A percentile compares a stretch with the other conserved stretches of the same genome.
Conservation (phyloP, 768 basidiomycete species). For the Collybia sordida region DNA sequence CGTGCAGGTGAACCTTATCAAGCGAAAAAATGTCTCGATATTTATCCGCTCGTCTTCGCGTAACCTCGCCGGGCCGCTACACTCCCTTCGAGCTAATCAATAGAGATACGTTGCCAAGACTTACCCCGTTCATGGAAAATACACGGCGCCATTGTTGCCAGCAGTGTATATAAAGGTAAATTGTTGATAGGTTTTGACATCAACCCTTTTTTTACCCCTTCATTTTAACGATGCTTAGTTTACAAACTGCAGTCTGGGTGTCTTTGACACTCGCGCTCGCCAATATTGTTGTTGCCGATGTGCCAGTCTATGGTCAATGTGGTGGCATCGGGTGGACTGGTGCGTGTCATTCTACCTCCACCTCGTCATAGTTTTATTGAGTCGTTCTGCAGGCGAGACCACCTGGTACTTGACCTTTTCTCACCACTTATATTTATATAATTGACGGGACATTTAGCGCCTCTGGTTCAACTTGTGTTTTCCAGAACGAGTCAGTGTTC, state of each 20-base stretch:
- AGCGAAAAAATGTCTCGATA: too few relatives aligned
- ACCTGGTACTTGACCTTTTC: conserved; percentile 6
- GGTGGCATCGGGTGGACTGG: conserved; percentile 21
- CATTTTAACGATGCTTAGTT: conserved; percentile 5
- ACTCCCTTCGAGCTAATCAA: too few relatives aligned
- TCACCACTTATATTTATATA: not conserved
- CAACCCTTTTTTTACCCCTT: too few relatives aligned
- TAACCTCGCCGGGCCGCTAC: too few relatives aligned
- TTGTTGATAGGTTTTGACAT: too few relatives aligned
- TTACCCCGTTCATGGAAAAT: too few relatives aligned
- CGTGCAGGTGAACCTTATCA: too few relatives aligned
- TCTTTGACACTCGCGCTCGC: conserved; percentile 8
- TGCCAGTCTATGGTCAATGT: conserved; percentile 23
- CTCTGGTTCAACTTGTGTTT: conserved; percentile 16
- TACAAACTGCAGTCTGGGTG: conserved; percentile 3
- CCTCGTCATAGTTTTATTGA: not conserved
- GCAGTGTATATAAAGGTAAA: too few relatives aligned
- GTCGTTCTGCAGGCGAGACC: conserved; percentile 13
- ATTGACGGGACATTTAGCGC: not conserved
- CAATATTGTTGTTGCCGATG: conserved; percentile 9
- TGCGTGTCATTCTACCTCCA: conserved; percentile 4
- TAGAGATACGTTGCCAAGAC: too few relatives aligned
- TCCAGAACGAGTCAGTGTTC: conserved; percentile 7
- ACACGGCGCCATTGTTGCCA: too few relatives aligned
- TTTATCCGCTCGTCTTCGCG: too few relatives aligned